phyloP scores from a whole-genome alignment of 306 rosid species.

The Rubus parviflorus region DNA sequence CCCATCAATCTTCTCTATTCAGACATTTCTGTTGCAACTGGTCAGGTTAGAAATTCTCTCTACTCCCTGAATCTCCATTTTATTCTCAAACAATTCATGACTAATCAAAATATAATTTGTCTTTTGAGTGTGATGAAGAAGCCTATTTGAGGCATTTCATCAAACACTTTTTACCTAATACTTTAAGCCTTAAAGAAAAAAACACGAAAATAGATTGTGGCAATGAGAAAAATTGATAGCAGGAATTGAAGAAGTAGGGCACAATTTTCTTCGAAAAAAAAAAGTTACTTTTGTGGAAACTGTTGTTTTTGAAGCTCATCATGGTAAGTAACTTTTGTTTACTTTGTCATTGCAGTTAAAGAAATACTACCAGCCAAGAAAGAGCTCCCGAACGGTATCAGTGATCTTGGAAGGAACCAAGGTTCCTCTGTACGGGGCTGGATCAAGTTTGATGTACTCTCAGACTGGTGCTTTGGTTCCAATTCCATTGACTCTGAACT shows the following conservation, averaged over 20 bases:
- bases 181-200: no score
- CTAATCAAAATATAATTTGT: neutral
- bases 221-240: no score
- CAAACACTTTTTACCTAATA: no score
- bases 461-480: conserved; percentile 53
- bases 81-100: neutral
- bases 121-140: no score
- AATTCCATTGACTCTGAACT: conserved; percentile 54
- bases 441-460: conserved; percentile 46
- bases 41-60: conserved; percentile 51
- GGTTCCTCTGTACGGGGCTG: conserved; percentile 91
- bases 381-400: conserved; percentile 50
- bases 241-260: no score
- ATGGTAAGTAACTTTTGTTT: conserved; percentile 15
- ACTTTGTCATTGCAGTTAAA: conserved; percentile 52
- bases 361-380: conserved; percentile 85
- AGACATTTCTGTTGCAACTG: conserved; percentile 75
- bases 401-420: conserved; percentile 59
- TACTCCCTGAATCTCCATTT: neutral
- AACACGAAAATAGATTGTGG: no score
- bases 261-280: no score
- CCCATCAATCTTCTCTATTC: conserved; percentile 68
- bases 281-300: no score
- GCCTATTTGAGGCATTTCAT: no score
- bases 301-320: no score